Evolutionary conservation across 768 basidiomycete genomes (phyloP).

Genomic region (Leccinum ochraceum): DNA sequence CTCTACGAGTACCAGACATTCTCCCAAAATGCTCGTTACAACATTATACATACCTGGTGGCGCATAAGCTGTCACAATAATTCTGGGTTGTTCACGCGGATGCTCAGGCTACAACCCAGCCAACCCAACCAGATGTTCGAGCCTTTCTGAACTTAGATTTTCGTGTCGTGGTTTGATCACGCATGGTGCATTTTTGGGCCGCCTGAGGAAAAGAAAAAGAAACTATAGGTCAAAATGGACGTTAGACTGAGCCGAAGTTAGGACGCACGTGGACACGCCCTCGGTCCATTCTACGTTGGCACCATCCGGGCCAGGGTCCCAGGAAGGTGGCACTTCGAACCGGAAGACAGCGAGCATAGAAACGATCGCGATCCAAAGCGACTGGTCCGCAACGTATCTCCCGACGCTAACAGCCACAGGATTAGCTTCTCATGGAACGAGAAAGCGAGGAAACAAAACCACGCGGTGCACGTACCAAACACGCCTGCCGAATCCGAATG

Average conservation of each 20-base stretch:
- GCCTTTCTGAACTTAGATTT: constrained; percentile 9
- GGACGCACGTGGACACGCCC: constrained; percentile 22
- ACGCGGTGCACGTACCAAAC: constrained; percentile 8
- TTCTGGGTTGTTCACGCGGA: neutral
- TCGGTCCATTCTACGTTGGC: constrained; percentile 21
- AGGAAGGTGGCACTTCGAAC: constrained; percentile 9
- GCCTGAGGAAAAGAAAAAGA: constrained; percentile 6
- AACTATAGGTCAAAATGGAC: neutral
- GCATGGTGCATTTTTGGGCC: constrained; percentile 14
- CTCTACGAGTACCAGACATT: neutral
- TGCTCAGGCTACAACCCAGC: neutral
- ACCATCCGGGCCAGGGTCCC: constrained; percentile 23
- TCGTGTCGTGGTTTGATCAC: constrained; percentile 10
- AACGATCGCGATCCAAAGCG: constrained; percentile 33
- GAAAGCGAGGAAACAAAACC: neutral
- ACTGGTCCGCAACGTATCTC: constrained; percentile 40
- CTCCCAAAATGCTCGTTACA: neutral
- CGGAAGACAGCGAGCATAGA: constrained; percentile 22
- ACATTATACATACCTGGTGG: neutral
- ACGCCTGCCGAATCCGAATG: constrained; percentile 45
- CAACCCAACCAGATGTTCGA: constrained; percentile 12
- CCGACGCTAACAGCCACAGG: constrained; percentile 38
- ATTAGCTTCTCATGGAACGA: neutral
- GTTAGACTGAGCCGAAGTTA: neutral
- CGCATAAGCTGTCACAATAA: neutral